Base-by-base conservation (phyloP, 805 yeast species). In the Nakazawaea ernobii region DNA sequence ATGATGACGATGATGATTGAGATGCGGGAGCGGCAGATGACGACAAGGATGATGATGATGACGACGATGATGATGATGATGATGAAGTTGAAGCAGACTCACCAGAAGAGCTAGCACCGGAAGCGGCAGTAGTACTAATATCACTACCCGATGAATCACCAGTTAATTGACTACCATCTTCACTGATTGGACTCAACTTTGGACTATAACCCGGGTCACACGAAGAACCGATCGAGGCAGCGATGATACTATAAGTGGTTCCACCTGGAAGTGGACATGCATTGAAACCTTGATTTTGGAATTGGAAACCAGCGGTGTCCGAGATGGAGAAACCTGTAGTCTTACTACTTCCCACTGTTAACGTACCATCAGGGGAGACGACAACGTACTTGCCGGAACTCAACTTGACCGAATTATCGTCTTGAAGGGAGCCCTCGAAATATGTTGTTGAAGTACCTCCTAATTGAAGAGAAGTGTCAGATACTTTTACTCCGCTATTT, bases 181-280 rank as follows among this genome's bases (percentile, higher is more conserved):
- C 5, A 20, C 24, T 20, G 24, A 33, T 10, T 8, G 35, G 32
- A 17, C 14, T 15, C 11, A 42, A 27, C 3, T 8, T 11, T 27
- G 45, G 45, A 27, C 8, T 17, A 5, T 14, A 35, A 2, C 20
- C 24, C 10, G n/a, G 26, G 9, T 42, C 35, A 42, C 45, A 42
- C 2, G 40, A 20, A 2, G 40, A 20, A 27, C 17, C 27, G n/a
- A 35, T 26, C 8, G 40, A 20, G 14, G 7, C 5, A 10, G 45
- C 32, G 14, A 42, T n/a, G 27, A 42, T 26, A 14, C 27, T 35
- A 26, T 42, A 42, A 14, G 29, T 27, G 15, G 27, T 14, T 8
- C 37, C 37, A 14, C 20, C 15, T 13, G 45, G 40, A 26, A 13
- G 26, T n/a, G 45, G 35, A 28, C 45, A 42, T 6, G 28, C 40